phyloP scores from a whole-genome alignment of 176 grass and related monocot genomes.

The Hordeum vulgare region DNA sequence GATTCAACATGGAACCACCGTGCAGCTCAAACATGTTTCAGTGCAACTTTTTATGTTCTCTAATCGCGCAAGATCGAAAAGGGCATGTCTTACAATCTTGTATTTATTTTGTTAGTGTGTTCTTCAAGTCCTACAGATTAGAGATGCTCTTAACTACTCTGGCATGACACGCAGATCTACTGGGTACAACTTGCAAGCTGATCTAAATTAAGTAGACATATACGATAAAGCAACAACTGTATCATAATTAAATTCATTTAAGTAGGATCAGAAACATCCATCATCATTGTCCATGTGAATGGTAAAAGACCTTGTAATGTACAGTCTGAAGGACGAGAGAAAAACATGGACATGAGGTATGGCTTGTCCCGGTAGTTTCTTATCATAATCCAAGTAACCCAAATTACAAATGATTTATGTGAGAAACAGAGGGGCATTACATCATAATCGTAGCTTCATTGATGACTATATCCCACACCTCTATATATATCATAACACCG shows the following conservation, averaged over 20 bases:
- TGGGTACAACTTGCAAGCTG: neutral
- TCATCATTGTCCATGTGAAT: neutral
- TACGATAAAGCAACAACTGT: neutral
- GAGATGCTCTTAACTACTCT: neutral
- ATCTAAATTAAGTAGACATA: neutral
- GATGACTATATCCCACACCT: slow-evolving; percentile 7
- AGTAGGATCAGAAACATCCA: neutral
- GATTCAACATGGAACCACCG: neutral
- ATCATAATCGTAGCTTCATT: slow-evolving; percentile 19
- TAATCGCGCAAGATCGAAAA: neutral
- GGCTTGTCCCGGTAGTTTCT: neutral
- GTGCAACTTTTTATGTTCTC: neutral
- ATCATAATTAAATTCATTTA: neutral
- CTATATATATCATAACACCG: slow-evolving; percentile 4
- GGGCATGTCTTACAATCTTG: neutral
- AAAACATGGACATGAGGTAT: slow-evolving; percentile 6
- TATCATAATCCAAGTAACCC: slow-evolving; percentile 7
- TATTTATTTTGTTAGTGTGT: neutral
- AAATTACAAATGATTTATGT: slow-evolving; percentile 17
- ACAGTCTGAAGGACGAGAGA: neutral
- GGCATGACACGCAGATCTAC: neutral
- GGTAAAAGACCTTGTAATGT: slow-evolving; percentile 16
- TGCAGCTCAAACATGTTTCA: neutral
- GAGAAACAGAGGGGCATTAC: slow-evolving; percentile 7
- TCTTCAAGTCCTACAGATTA: neutral